A percentile compares a stretch with the other conserved stretches of the same genome.
These are phyloP conservation scores for Lentinus brumalis DNA, from an alignment of 768 basidiomycete species.

Conservation along the genomic window DNA sequence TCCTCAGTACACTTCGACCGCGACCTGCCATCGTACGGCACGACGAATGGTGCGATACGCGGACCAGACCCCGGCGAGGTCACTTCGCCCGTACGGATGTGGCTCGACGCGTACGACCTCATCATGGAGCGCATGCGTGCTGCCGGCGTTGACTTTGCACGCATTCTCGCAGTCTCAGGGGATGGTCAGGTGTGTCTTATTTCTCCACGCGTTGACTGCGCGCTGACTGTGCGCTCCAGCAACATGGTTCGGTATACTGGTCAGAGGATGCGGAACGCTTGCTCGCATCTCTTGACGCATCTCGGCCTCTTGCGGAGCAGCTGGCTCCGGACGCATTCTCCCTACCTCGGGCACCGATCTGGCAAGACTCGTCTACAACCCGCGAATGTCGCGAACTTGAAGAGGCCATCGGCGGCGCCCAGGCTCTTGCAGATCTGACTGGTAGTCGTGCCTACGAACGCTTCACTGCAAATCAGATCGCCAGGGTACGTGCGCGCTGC, in stretches of 20 bases:
- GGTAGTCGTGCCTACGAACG: slow-evolving; percentile 87
- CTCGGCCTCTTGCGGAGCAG: slow-evolving; percentile 55
- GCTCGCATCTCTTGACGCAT: slow-evolving; percentile 56
- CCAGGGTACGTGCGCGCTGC: slow-evolving; percentile 50
- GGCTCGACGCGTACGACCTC: slow-evolving; percentile 84
- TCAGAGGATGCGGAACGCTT: slow-evolving; percentile 52
- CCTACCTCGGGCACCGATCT: slow-evolving; percentile 70
- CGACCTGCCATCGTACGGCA: slow-evolving; percentile 72
- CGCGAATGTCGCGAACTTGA: slow-evolving; percentile 73
- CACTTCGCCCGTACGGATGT: slow-evolving; percentile 79
- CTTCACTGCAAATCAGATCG: slow-evolving; percentile 87
- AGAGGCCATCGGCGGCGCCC: slow-evolving; percentile 65
- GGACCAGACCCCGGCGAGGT: slow-evolving; percentile 74
- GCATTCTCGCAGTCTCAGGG: slow-evolving; percentile 69
- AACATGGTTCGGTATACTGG: slow-evolving; percentile 91
- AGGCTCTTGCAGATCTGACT: slow-evolving; percentile 70
- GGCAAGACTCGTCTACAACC: slow-evolving; percentile 90
- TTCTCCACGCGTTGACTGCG: neutral
- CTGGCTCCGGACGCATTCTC: slow-evolving; percentile 69
- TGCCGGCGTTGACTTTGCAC: slow-evolving; percentile 57
- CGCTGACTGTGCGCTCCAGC: slow-evolving; percentile 40
- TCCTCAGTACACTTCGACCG: slow-evolving; percentile 77
- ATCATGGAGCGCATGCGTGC: slow-evolving; percentile 63
- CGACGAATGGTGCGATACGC: slow-evolving; percentile 63
- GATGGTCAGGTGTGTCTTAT: slow-evolving; percentile 64